phyloP scores from a whole-genome alignment of 1,284 basidiomycete genomes.

The Microbotryum silenes-acaulis region DNA sequence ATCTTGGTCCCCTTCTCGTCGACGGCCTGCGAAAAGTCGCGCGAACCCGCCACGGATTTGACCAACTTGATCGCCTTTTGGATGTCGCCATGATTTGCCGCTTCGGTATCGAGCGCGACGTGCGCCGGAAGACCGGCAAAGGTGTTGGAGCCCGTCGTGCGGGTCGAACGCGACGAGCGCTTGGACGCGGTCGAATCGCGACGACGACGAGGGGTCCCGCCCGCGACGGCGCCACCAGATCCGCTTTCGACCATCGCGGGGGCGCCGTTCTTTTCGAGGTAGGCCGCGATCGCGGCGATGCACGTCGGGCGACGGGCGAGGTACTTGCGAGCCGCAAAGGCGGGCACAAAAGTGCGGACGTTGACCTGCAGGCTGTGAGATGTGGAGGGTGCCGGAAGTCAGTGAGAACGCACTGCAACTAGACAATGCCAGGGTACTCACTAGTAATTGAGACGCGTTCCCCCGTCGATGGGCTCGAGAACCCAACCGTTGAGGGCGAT shows the following conservation, averaged over 20 bases:
- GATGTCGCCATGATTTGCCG: conserved; percentile 9
- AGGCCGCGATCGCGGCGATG: conserved; percentile 34
- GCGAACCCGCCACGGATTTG: conserved; percentile 5
- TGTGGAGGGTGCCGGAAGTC: conserved; percentile 13
- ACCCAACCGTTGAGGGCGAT: conserved; percentile 36
- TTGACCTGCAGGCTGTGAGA: conserved; percentile 33
- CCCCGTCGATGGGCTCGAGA: conserved; percentile 28
- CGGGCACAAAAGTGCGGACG: conserved; percentile 34
- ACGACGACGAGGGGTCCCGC: conserved; percentile 12
- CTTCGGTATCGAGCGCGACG: conserved; percentile 12
- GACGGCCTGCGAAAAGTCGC: conserved; percentile 10
- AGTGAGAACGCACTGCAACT: conserved; percentile 1
- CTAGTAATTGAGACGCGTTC: conserved; percentile 22
- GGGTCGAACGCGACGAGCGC: conserved; percentile 15
- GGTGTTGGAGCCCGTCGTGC: conserved; percentile 4
- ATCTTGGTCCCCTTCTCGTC: conserved; percentile 15
- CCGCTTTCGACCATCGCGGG: conserved; percentile 29
- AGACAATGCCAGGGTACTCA: conserved; percentile 5
- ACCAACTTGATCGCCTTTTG: conserved; percentile 21
- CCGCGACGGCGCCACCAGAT: conserved; percentile 1
- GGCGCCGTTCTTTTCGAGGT: conserved; percentile 32
- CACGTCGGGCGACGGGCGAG: conserved; percentile 33
- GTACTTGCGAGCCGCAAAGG: conserved; percentile 30
- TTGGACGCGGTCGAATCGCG: conserved; percentile 27
- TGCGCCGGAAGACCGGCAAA: conserved; percentile 16